Percentiles rank a stretch among this genome's conserved stretches.
Evolutionary conservation across 2,329 filamentous ascomycete genomes (phyloP).

Genomic region (Calonectria montana): DNA sequence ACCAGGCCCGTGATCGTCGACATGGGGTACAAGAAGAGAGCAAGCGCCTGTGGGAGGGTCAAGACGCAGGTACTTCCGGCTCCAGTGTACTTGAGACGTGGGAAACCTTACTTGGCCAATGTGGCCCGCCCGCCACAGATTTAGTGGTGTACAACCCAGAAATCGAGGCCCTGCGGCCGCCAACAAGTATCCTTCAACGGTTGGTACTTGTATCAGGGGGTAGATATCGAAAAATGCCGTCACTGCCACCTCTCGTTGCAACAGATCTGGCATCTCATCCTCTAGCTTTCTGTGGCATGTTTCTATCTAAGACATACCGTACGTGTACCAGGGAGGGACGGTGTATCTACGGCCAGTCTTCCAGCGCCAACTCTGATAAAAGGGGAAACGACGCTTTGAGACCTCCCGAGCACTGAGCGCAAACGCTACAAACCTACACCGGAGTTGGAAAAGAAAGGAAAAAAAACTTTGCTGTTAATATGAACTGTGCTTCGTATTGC

Average conservation of each 20-base stretch:
- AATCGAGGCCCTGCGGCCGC: not conserved
- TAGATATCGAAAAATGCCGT: slow-evolving; percentile 7
- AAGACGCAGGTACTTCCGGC: slow-evolving; percentile 26
- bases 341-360: not conserved
- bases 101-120: not conserved
- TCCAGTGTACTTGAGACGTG: slow-evolving; percentile 17
- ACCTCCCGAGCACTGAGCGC: not conserved
- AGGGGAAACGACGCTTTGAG: not conserved
- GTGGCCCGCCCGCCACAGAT: not conserved
- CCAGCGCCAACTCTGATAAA: not conserved
- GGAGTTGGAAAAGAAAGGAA: not conserved
- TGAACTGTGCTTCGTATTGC: slow-evolving; percentile 9
- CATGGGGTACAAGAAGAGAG: slow-evolving; percentile 25
- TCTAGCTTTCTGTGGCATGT: not conserved
- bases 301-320: not conserved
- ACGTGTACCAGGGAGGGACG: not conserved
- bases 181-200: slow-evolving; percentile 9
- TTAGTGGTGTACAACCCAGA: not conserved
- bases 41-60: slow-evolving; percentile 4
- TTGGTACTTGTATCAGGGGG: slow-evolving; percentile 25
- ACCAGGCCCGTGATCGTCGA: slow-evolving; percentile 36
- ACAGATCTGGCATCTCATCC: slow-evolving; percentile 4
- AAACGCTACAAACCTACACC: not conserved
- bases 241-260: not conserved
- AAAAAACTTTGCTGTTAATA: not conserved